phyloP scores from a whole-genome alignment of 1,284 basidiomycete species.

The Inonotus obliquus region DNA sequence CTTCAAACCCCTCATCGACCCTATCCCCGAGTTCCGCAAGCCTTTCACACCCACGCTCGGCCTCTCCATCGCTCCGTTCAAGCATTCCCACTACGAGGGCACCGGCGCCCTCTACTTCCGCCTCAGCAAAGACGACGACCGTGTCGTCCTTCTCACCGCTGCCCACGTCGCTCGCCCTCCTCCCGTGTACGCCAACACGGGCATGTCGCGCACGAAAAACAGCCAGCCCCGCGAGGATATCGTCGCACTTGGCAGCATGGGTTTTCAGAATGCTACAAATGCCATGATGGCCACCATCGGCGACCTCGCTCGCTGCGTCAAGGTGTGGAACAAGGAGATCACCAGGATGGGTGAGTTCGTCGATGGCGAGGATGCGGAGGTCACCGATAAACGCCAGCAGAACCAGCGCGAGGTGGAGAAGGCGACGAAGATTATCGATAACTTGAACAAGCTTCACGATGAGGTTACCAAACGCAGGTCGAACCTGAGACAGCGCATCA shows the following conservation, averaged over 20 bases:
- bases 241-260: slow-evolving; percentile 27
- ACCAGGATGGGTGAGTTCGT: slow-evolving; percentile 15
- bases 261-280: slow-evolving; percentile 30
- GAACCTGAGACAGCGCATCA: slow-evolving; percentile 24
- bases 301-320: slow-evolving; percentile 18
- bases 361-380: slow-evolving; percentile 11
- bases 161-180: slow-evolving; percentile 32
- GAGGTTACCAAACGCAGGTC: slow-evolving; percentile 2
- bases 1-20: slow-evolving; percentile 20
- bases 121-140: slow-evolving; percentile 32
- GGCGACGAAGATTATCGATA: slow-evolving; percentile 14
- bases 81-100: slow-evolving; percentile 29
- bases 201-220: slow-evolving; percentile 17
- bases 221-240: slow-evolving; percentile 29
- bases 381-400: not conserved
- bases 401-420: not conserved
- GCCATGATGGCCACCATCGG: slow-evolving; percentile 27
- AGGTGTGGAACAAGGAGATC: slow-evolving; percentile 16
- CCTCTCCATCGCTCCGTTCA: slow-evolving; percentile 29
- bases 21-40: slow-evolving; percentile 26
- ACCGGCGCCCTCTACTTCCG: slow-evolving; percentile 34
- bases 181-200: not conserved
- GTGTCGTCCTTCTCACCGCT: slow-evolving; percentile 34
- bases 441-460: slow-evolving; percentile 21
- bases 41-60: slow-evolving; percentile 30